Percentiles rank a stretch among this genome's conserved stretches.
These are phyloP conservation scores for Pichia phayaonensis DNA, from an alignment of 805 yeast species.

Conservation along the genomic window DNA sequence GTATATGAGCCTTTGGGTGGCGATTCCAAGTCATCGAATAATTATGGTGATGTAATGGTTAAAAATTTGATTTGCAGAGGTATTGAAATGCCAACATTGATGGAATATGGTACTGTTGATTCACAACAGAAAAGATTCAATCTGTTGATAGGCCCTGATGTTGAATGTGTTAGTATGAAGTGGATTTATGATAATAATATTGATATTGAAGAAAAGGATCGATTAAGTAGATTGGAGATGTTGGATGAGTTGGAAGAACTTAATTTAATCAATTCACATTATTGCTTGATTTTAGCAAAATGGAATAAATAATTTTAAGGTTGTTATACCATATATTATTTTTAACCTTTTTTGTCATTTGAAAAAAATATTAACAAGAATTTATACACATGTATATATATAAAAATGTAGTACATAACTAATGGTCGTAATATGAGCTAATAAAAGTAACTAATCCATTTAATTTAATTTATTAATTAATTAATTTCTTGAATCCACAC, in stretches of 20 bases:
- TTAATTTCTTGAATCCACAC: constrained; percentile 66
- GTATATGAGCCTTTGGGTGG: constrained; percentile 68
- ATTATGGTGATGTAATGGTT: constrained; percentile 62
- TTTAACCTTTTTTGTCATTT: not conserved
- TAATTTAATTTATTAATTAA: constrained; percentile 8
- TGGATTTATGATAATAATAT: constrained; percentile 38
- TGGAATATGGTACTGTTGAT: constrained; percentile 40
- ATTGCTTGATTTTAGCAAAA: constrained; percentile 33
- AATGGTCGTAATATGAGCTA: not conserved
- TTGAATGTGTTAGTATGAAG: constrained; percentile 39
- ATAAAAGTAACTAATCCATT: not conserved
- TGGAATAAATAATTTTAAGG: constrained; percentile 17
- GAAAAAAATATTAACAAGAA: not conserved
- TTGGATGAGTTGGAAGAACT: constrained; percentile 74
- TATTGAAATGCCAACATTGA: constrained; percentile 50
- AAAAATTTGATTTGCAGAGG: constrained; percentile 55
- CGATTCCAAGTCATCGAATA: constrained; percentile 22
- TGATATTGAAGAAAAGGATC: constrained; percentile 27
- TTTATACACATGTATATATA: not conserved
- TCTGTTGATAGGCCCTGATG: constrained; percentile 13
- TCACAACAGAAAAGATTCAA: constrained; percentile 33
- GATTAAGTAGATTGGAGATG: constrained; percentile 51
- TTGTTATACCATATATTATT: too few relatives aligned
- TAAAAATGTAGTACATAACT: not conserved
- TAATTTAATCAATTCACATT: constrained; percentile 52